Base-by-base conservation (phyloP, 2,329 filamentous ascomycete genomes). In the Pseudonectria buxi region DNA sequence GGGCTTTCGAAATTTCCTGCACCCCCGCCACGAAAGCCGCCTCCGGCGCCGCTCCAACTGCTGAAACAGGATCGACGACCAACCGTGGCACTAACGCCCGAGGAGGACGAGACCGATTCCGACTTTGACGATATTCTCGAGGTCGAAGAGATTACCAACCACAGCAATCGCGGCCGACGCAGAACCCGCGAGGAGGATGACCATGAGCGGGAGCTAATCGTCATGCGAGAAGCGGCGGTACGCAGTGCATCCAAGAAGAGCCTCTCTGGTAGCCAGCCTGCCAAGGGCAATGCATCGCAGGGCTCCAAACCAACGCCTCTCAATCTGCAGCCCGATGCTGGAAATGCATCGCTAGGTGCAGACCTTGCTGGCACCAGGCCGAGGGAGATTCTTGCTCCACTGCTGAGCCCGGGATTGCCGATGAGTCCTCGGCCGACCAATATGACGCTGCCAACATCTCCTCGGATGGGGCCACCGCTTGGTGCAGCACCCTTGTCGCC, bases 131-230 rank as follows among this genome's bases (percentile, higher is more conserved):
- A 89, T 44, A 72, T 84, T 25, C 62, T 86, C 10, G 81, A 86
- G 43, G 78, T 82, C 4, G 73, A 81, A 29, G 80, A 83, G 44
- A 67, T 81, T 32, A 66, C 72, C 0, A 63, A 72, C 25, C 67
- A 74, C 10, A 67, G 78, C 34, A 22, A 22, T 9, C 75, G 89
- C 43, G 90, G 88, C 7, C 76, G 88, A 40, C 74, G 86, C 49
- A 86, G 83, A 59, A 95, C 88, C 3, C 76, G 89, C 34, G 87
- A 90, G 57, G 86, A 95, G 43, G 89, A 95, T 51, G 87, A 95
- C 47, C 72, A 73, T 36, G 76, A 86, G 36, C 78, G 89, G 31
- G 86, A 90, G 54, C 68, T 78, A 11, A 59, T 80, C n/a, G 77
- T 74, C 2, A 57, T 74, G 30, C 72, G 78, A 52, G 80, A 88